phyloP scores from a whole-genome alignment of 768 basidiomycete species.

The Mrakia gelida region DNA sequence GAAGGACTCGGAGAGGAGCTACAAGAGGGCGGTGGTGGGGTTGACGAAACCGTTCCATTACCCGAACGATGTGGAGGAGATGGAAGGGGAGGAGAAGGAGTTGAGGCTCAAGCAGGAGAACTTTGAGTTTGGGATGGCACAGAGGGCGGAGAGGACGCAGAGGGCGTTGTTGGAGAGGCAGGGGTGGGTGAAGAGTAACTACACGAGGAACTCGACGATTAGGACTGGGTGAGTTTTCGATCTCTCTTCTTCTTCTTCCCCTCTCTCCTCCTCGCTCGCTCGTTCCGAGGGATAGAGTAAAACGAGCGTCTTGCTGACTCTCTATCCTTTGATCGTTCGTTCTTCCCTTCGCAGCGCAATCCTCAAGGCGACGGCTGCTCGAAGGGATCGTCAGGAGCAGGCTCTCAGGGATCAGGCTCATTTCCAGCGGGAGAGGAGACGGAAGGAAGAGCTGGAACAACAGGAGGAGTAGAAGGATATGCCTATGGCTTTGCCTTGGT shows the following conservation, averaged over 20 bases:
- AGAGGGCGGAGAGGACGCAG: neutral
- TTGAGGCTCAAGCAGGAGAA: slow-evolving; percentile 26
- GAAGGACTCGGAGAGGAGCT: slow-evolving; percentile 49
- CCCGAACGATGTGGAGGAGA: slow-evolving; percentile 50
- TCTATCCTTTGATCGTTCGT: neutral
- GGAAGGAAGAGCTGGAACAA: neutral
- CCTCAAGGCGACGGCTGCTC: neutral
- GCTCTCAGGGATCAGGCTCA: neutral
- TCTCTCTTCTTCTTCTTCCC: too few relatives aligned
- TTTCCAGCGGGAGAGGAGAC: neutral
- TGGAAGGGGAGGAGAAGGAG: slow-evolving; percentile 38
- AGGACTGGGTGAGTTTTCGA: neutral
- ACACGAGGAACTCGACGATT: neutral
- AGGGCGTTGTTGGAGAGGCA: neutral
- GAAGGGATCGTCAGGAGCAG: neutral
- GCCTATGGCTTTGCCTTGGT: too few relatives aligned
- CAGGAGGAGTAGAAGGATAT: neutral
- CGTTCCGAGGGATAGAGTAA: neutral
- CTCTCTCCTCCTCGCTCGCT: neutral
- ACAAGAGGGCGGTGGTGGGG: slow-evolving; percentile 89
- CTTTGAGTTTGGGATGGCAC: neutral
- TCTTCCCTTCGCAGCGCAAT: neutral
- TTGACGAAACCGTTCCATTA: slow-evolving; percentile 92
- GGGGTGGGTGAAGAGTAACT: neutral
- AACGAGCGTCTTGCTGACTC: neutral